These are phyloP conservation scores for Talaromyces sp. DNA, from an alignment of 2,329 filamentous ascomycete genomes.

Conservation along the genomic window DNA sequence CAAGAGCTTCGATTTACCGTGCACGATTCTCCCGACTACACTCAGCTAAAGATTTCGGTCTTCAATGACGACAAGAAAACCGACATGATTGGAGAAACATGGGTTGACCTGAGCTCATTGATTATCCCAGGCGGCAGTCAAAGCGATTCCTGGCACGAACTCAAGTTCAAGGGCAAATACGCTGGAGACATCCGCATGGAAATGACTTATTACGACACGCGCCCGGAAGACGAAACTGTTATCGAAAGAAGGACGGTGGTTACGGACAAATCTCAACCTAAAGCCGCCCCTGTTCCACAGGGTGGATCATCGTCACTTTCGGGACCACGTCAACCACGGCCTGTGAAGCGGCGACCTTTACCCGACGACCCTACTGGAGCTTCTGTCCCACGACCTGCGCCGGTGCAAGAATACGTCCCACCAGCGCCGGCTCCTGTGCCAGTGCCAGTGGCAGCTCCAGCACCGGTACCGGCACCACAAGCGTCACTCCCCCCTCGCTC, in stretches of 20 bases:
- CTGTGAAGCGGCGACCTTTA: slow-evolving; percentile 76
- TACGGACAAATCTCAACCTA: slow-evolving; percentile 31
- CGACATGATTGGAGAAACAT: slow-evolving; percentile 90
- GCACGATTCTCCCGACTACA: slow-evolving; percentile 94
- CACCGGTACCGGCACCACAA: slow-evolving; percentile 12
- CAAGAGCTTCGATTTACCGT: slow-evolving; percentile 94
- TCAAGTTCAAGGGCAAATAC: slow-evolving; percentile 89
- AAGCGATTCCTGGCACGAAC: slow-evolving; percentile 83
- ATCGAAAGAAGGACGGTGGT: slow-evolving; percentile 50
- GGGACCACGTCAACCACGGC: slow-evolving; percentile 51
- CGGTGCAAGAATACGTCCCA: slow-evolving; percentile 30
- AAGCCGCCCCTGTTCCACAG: slow-evolving; percentile 15
- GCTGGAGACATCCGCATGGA: slow-evolving; percentile 92
- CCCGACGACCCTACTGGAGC: slow-evolving; percentile 67
- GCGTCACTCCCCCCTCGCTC: slow-evolving; percentile 11
- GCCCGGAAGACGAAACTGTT: slow-evolving; percentile 71
- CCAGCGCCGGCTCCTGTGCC: slow-evolving; percentile 29
- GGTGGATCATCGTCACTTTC: slow-evolving; percentile 26
- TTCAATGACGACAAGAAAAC: slow-evolving; percentile 99
- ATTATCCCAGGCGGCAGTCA: slow-evolving; percentile 85
- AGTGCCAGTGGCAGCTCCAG: slow-evolving; percentile 21
- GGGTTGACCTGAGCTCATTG: slow-evolving; percentile 76
- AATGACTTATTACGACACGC: slow-evolving; percentile 89
- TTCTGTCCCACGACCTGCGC: slow-evolving; percentile 41
- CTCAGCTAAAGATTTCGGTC: slow-evolving; percentile 87